Percentiles rank a stretch among this genome's conserved stretches.
Evolutionary conservation across 2,329 filamentous ascomycete species (phyloP).

Genomic region (Ceratocystis papillata): DNA sequence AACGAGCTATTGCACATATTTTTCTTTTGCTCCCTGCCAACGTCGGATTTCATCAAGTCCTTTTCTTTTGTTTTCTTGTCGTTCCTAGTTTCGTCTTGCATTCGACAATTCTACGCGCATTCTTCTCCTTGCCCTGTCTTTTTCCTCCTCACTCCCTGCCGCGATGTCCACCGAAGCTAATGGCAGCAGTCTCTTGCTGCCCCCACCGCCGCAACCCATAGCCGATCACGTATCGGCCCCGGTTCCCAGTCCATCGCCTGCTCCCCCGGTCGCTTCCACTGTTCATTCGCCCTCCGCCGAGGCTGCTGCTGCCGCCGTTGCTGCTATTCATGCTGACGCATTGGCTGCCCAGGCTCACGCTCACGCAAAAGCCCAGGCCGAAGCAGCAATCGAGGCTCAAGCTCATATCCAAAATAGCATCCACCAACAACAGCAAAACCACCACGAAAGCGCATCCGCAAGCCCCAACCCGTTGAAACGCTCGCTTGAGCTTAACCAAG

Average conservation of each 20-base stretch:
- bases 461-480: constrained; percentile 36
- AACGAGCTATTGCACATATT: not conserved
- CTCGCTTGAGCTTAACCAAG: constrained; percentile 30
- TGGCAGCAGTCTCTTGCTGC: constrained; percentile 26
- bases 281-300: constrained; percentile 27
- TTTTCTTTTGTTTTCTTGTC: no score
- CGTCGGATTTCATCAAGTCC: no score
- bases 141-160: not conserved
- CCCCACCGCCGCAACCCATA: constrained; percentile 37
- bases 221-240: not conserved
- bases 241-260: not conserved
- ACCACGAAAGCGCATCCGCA: constrained; percentile 29
- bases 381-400: constrained; percentile 5
- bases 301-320: constrained; percentile 21
- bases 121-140: not conserved
- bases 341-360: constrained; percentile 31
- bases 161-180: constrained; percentile 42
- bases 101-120: not conserved
- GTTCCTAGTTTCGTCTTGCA: no score
- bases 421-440: constrained; percentile 7
- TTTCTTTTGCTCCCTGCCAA: not conserved
- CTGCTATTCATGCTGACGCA: constrained; percentile 34
- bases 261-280: constrained; percentile 32
- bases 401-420: constrained; percentile 13
- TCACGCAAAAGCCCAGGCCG: constrained; percentile 21